Evolutionary conservation across 2,329 filamentous ascomycete species (phyloP).

Genomic region (Alternaria infectoria): DNA sequence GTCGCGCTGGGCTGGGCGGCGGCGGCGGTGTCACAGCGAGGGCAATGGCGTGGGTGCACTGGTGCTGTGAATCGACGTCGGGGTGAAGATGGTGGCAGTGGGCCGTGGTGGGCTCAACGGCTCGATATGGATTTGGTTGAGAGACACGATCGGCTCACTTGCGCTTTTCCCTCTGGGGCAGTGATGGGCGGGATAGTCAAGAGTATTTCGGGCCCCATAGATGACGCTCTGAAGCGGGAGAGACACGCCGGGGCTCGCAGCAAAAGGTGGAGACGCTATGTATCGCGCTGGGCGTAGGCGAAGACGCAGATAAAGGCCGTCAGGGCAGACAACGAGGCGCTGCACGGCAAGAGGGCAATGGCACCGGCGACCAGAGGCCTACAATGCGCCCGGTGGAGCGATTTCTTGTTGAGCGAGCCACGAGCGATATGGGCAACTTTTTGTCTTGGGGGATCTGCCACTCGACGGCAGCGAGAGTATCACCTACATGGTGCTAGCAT

Average conservation of each 20-base stretch:
- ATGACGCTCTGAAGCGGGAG: conserved; percentile 25
- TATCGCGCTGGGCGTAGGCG: conserved; percentile 1
- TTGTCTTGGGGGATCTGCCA: conserved; percentile 4
- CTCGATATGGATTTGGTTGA: conserved; percentile 24
- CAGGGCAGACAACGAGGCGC: background rate
- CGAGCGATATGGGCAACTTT: background rate
- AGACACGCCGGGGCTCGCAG: conserved; percentile 13
- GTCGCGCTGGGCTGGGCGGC: conserved; percentile 22
- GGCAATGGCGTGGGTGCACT: conserved; percentile 3
- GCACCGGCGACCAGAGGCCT: background rate
- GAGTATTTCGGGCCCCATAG: conserved; percentile 19
- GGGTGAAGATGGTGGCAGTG: background rate
- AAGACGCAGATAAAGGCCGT: background rate
- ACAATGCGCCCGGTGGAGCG: conserved; percentile 1
- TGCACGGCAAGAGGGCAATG: background rate
- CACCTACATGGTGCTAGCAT: conserved; percentile 15
- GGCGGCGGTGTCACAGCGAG: conserved; percentile 2
- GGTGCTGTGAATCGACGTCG: background rate
- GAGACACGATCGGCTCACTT: conserved; percentile 20
- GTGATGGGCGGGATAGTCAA: conserved; percentile 18
- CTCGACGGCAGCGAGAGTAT: background rate
- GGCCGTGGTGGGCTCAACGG: conserved; percentile 16
- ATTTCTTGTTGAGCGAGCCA: conserved; percentile 13
- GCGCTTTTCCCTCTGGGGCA: conserved; percentile 17
- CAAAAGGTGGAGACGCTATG: conserved; percentile 18